These are phyloP conservation scores for Pseudopyrenochaeta lycopersici DNA, from an alignment of 2,329 filamentous ascomycete genomes.

Conservation along the genomic window DNA sequence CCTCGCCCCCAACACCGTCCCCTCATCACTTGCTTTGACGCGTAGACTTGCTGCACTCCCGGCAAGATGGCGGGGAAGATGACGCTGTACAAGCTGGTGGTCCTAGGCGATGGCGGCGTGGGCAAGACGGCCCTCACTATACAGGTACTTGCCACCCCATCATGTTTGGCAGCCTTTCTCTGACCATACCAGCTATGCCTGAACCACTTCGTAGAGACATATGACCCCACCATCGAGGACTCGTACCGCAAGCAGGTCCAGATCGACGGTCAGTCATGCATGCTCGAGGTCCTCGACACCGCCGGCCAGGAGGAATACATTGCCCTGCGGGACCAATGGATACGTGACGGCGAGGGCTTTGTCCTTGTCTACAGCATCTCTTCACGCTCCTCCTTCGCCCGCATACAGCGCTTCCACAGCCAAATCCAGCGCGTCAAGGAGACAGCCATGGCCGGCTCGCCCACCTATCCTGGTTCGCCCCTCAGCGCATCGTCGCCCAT, in stretches of 20 bases:
- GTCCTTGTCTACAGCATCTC: constrained; percentile 99
- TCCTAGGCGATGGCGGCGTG: constrained; percentile 91
- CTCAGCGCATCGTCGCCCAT: constrained; percentile 60
- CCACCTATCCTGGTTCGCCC: constrained; percentile 79
- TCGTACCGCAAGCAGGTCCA: constrained; percentile 76
- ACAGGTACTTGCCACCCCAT: constrained; percentile 64
- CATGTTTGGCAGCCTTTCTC: constrained; percentile 5
- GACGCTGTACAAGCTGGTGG: constrained; percentile 95
- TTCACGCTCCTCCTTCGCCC: constrained; percentile 90
- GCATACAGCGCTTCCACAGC: constrained; percentile 94
- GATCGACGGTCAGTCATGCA: constrained; percentile 94
- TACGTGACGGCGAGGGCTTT: constrained; percentile 96
- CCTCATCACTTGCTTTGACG: constrained; percentile 6
- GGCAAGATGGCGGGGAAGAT: constrained; percentile 85
- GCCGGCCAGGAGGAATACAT: constrained; percentile 99
- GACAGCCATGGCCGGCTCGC: constrained; percentile 75
- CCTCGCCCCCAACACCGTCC: constrained; percentile 3
- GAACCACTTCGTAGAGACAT: constrained; percentile 97
- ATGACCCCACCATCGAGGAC: constrained; percentile 74
- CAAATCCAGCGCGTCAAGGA: constrained; percentile 98
- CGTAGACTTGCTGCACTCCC: constrained; percentile 9
- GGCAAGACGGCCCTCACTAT: constrained; percentile 95
- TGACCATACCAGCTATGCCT: constrained; percentile 76
- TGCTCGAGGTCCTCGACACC: constrained; percentile 97
- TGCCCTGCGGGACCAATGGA: constrained; percentile 96